Percentiles rank a stretch among this genome's conserved stretches.
Evolutionary conservation across 176 grass and related monocot genomes (phyloP).

Genomic region (Raddia guianensis): DNA sequence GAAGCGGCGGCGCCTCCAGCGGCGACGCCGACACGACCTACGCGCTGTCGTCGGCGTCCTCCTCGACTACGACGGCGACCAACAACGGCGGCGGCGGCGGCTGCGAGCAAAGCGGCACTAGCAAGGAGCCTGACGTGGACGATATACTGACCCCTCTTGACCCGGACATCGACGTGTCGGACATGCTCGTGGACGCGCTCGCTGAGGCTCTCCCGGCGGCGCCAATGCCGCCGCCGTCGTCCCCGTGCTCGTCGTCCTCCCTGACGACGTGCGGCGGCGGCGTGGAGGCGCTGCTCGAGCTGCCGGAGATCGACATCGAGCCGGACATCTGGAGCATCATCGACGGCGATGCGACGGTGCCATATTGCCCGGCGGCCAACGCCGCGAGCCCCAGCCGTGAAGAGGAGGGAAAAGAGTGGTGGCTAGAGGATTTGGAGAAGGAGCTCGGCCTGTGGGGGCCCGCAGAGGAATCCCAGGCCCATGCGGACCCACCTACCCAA

Average conservation of each 20-base stretch:
- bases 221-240: slow-evolving; percentile 41
- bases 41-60: slow-evolving; percentile 42
- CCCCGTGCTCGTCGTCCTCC: slow-evolving; percentile 61
- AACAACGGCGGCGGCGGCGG: slow-evolving; percentile 28
- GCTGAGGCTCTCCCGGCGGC: not conserved
- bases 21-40: not conserved
- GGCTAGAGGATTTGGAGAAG: slow-evolving; percentile 73
- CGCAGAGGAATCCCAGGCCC: slow-evolving; percentile 29
- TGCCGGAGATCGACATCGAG: slow-evolving; percentile 59
- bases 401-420: slow-evolving; percentile 44
- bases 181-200: slow-evolving; percentile 43
- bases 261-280: slow-evolving; percentile 28
- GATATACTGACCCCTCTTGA: not conserved
- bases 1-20: not conserved
- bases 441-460: slow-evolving; percentile 66
- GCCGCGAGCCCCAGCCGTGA: not conserved
- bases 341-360: slow-evolving; percentile 42
- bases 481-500: slow-evolving; percentile 14
- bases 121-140: slow-evolving; percentile 29
- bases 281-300: slow-evolving; percentile 44
- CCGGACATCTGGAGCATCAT: slow-evolving; percentile 69
- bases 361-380: slow-evolving; percentile 18
- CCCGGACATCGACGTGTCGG: slow-evolving; percentile 34
- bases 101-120: slow-evolving; percentile 52
- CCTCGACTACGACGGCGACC: slow-evolving; percentile 31